Base-by-base conservation (phyloP, 345 rosid species). In the Brassica incana region DNA sequence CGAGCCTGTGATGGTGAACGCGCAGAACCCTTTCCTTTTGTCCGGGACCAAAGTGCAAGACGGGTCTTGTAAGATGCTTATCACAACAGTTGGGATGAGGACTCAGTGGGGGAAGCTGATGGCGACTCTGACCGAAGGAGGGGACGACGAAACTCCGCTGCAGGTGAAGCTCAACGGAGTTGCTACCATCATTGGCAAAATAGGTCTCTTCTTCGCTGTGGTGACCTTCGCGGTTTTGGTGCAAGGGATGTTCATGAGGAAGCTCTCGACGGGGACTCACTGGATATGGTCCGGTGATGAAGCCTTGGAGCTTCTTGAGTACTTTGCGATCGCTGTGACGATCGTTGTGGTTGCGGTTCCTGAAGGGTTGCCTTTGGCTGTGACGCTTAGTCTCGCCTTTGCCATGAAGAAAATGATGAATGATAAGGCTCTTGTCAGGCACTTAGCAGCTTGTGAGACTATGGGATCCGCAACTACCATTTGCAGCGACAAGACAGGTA, bases 391-490 rank as follows among this genome's bases (percentile, higher is more conserved):
- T 75, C 93, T 94, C 68, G 98, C 98, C 27, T 94, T 94, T 74
- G 97, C 98, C 12, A 92, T 91, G 98, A 92, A 94, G 87, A 94
- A 92, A 80, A 94, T 94, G 98, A 94, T 92, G 98, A 94, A 92
- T 50, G 98, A 91, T 68, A 94, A 90, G 80, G 97, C 98, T 56
- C 95, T 94, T 10, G 98, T 94, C 14, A 83, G 98, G 3, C 97
- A 94, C 77, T 84, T 94, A 59, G 98, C 97, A 3, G 98, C 97
- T 69, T 94, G 98, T 74, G 97, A 92, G 85, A 92, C 98, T 2
- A 94, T 94, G 98, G 98, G 98, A 52, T 92, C 97, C 8, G 97
- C 97, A n/a, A 92, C 98, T 1, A 90, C 87, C 9, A 94, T 94
- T 69, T 94, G 97, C 60, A 94, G 98, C 7, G 98, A 94, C 72